phyloP scores from a whole-genome alignment of 2,329 filamentous ascomycete genomes.

The Fusarium chlamydosporum region DNA sequence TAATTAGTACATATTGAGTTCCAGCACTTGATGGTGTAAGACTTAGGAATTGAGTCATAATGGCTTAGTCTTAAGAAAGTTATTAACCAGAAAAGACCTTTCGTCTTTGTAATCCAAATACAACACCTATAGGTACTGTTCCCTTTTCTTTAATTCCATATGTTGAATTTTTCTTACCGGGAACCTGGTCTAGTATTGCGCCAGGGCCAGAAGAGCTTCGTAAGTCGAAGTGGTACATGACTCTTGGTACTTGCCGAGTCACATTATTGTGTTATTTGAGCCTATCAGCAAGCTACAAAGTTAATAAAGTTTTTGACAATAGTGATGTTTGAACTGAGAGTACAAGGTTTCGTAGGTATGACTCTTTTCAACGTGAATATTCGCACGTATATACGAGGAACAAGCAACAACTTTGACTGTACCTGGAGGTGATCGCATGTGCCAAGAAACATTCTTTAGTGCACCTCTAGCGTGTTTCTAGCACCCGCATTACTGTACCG shows the following conservation, averaged over 20 bases:
- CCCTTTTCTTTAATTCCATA: conserved; percentile 2
- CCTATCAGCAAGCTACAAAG: background rate
- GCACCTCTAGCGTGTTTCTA: conserved; percentile 42
- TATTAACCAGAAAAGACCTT: conserved; percentile 6
- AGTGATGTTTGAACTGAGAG: background rate
- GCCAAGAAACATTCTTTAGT: conserved; percentile 38
- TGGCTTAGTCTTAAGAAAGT: background rate
- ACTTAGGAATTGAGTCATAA: conserved; percentile 19
- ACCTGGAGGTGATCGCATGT: conserved; percentile 30
- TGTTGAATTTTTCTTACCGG: conserved; percentile 13
- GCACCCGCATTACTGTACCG: conserved; percentile 33
- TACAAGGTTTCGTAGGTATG: background rate
- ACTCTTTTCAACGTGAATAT: conserved; percentile 12
- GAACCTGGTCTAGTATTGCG: conserved; percentile 38
- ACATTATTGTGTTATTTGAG: conserved; percentile 14
- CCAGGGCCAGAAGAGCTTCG: conserved; percentile 35
- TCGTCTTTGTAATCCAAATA: background rate
- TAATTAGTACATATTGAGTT: conserved; percentile 18
- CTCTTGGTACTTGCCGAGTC: conserved; percentile 8
- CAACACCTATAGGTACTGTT: background rate
- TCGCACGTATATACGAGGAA: conserved; percentile 8
- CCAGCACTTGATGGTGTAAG: background rate
- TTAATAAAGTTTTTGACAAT: background rate
- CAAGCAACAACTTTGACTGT: conserved; percentile 2
- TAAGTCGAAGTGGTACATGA: conserved; percentile 33